A percentile compares a stretch with the other conserved stretches of the same genome.
Conservation (phyloP, 2,329 filamentous ascomycete species). For the Ilyonectria robusta region DNA sequence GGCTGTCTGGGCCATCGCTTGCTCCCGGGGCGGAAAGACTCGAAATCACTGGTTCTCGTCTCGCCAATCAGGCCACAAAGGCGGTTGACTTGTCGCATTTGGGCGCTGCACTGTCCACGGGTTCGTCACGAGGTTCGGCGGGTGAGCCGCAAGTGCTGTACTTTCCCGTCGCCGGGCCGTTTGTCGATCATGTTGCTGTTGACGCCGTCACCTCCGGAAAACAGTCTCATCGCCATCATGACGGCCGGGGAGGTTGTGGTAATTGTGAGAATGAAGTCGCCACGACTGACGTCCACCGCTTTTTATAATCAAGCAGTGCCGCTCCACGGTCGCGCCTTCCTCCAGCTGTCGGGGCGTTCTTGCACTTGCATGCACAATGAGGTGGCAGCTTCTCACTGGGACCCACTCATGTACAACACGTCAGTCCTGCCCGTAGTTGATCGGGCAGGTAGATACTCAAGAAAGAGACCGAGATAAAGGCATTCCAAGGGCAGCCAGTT, state of each 20-base stretch:
- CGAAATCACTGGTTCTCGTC: constrained; percentile 33
- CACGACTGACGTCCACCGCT: constrained; percentile 28
- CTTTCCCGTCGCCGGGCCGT: constrained; percentile 13
- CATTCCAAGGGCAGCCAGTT: not conserved
- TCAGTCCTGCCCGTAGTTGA: constrained; percentile 26
- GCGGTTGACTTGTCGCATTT: constrained; percentile 44
- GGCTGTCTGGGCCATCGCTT: constrained; percentile 27
- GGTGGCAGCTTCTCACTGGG: constrained; percentile 46
- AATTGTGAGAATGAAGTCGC: constrained; percentile 13
- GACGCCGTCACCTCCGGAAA: constrained; percentile 3
- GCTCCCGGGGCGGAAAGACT: constrained; percentile 26
- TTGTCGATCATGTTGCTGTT: constrained; percentile 10
- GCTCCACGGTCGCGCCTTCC: constrained; percentile 35
- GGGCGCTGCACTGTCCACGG: constrained; percentile 45
- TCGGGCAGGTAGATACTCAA: constrained; percentile 2
- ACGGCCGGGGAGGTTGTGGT: not conserved
- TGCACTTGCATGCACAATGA: constrained; percentile 48
- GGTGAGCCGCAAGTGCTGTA: constrained; percentile 27
- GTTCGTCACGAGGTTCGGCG: constrained; percentile 41
- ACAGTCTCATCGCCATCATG: constrained; percentile 3
- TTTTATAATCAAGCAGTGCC: constrained; percentile 41
- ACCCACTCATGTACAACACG: constrained; percentile 47
- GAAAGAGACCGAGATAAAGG: not conserved
- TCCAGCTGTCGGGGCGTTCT: constrained; percentile 33
- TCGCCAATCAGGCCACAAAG: constrained; percentile 45